Conservation (phyloP, 805 yeast genomes). For the Kazachstania bromeliacearum region DNA sequence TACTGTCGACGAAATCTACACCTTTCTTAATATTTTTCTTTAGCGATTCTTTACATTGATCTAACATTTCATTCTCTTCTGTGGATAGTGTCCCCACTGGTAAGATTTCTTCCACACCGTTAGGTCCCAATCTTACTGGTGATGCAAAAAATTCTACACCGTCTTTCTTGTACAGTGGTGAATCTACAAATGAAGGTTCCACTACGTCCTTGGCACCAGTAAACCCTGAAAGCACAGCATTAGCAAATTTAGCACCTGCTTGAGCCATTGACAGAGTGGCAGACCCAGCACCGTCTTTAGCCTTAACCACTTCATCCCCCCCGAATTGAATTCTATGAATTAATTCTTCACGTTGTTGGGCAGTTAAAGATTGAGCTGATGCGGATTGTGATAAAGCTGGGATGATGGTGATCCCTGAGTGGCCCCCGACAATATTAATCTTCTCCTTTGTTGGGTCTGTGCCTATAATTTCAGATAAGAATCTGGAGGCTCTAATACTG, state of each 20-base stretch:
- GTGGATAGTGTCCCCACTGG: conserved; percentile 59
- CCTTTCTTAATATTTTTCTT: conserved; percentile 91
- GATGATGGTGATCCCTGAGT: conserved; percentile 93
- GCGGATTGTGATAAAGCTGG: conserved; percentile 82
- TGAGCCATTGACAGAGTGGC: conserved; percentile 91
- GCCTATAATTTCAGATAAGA: conserved; percentile 42
- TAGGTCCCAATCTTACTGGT: conserved; percentile 84
- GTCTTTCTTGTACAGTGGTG: conserved; percentile 73
- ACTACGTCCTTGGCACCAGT: conserved; percentile 55
- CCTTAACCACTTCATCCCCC: conserved; percentile 92
- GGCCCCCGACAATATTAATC: conserved; percentile 92
- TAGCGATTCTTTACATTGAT: conserved; percentile 79
- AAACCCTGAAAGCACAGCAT: conserved; percentile 54
- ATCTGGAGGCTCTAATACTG: conserved; percentile 81
- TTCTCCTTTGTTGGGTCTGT: conserved; percentile 69
- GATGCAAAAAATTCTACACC: conserved; percentile 97
- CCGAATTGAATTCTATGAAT: conserved; percentile 90
- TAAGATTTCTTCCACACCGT: conserved; percentile 80
- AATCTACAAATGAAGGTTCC: conserved; percentile 67
- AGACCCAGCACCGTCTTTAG: conserved; percentile 90
- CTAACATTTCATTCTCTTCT: conserved; percentile 79
- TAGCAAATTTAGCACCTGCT: conserved; percentile 74
- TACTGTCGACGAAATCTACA: conserved; percentile 55
- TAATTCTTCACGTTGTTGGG: conserved; percentile 56
- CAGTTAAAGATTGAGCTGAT: conserved; percentile 46